phyloP scores from a whole-genome alignment of 345 rosid species.

The Geranium brycei region DNA sequence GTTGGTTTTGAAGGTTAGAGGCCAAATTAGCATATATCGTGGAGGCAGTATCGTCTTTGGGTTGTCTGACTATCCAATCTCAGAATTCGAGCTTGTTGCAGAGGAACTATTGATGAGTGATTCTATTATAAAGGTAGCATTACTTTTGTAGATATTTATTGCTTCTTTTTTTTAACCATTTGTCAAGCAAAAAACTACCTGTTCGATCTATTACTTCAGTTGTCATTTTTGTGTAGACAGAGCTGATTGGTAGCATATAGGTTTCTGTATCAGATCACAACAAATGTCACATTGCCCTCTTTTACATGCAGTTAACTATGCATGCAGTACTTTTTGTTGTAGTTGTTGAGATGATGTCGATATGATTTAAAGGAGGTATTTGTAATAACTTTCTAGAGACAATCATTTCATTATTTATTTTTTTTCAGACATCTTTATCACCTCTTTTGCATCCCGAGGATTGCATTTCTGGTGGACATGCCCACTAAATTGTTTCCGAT shows the following conservation, averaged over 20 bases:
- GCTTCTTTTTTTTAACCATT: neutral
- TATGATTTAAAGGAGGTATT: neutral
- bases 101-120: conserved; percentile 97
- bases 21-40: conserved; percentile 73
- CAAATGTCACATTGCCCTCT: neutral
- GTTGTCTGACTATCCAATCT: conserved; percentile 63
- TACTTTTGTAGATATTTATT: conserved; percentile 13
- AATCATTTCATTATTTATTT: neutral
- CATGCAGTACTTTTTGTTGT: too few species aligned
- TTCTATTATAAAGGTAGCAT: conserved; percentile 71
- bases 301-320: neutral
- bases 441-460: too few species aligned
- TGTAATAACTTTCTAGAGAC: neutral
- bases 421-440: too few species aligned
- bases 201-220: neutral
- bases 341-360: neutral
- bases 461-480: too few species aligned
- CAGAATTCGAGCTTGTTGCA: conserved; percentile 96
- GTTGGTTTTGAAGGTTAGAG: conserved; percentile 55
- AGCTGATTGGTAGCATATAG: neutral
- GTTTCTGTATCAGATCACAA: neutral
- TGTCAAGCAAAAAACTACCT: neutral
- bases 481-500: too few species aligned
- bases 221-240: neutral
- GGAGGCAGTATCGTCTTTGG: conserved; percentile 90